Base-by-base conservation (phyloP, 2,329 filamentous ascomycete species). In the Amauroascus verrucosus region DNA sequence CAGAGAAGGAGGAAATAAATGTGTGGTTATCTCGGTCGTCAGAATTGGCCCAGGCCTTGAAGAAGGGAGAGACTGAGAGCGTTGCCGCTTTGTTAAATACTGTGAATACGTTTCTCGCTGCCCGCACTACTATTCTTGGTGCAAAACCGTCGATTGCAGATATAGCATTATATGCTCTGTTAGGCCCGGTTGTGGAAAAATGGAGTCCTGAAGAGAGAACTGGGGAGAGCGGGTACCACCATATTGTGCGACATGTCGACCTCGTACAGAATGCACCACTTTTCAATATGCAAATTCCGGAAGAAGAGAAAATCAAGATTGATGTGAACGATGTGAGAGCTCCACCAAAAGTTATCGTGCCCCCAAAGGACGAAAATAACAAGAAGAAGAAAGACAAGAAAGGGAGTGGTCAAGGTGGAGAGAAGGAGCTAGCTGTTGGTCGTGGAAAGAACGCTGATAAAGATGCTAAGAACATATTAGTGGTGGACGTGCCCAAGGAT, bases 341-440 rank as follows among this genome's bases (percentile, higher is more conserved):
- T 69, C 84, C 90, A 63, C 91, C 93, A 74, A 91, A 91, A 62
- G 86, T 86, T 18, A 82, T 91, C 57, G 89, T 95, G 61, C 82
- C 86, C 63, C 95, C 94, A 78, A 89, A 89, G 54, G 91, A 96
- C 78, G 96, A 96, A 77, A 90, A 96, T 78, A 83, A 85, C 46
- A 96, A 95, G 84, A 95, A 94, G 77, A 89, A 95, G 84, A 95
- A 95, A 78, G 86, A 95, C 84, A 95, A 94, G 77, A 90, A 95
- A 84, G 94, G 88, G 95, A 74, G 95, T 95, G 57, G 41, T 38
- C 35, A 24, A 16, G 45, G 38, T 47, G 32, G 57, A 58, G 55
- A 63, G 57, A 69, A 67, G 61, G 63, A 66, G 5, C 59, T 72
- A 16, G 67, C 70, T 2, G 63, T 72, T 43, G 69, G 67, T 26